These are phyloP conservation scores for Boletus pseudo-olivaceus DNA, from an alignment of 768 basidiomycete species.

Conservation along the genomic window DNA sequence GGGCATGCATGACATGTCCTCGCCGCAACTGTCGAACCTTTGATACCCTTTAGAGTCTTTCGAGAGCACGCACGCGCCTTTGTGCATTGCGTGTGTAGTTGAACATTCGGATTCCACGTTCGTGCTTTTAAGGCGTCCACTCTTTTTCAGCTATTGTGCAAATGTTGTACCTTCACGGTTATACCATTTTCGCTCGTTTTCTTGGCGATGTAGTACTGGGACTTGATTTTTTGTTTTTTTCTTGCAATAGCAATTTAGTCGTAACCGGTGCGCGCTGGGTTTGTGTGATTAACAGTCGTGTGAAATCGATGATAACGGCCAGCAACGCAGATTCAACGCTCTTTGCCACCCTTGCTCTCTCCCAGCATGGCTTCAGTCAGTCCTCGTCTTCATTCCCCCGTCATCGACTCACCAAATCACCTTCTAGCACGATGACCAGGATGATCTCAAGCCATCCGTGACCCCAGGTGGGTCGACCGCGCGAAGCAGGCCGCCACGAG, in stretches of 20 bases:
- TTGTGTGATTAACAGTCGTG: conserved; percentile 43
- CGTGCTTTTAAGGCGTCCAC: conserved; percentile 25
- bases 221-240: conserved; percentile 16
- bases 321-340: conserved; percentile 17
- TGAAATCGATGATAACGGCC: conserved; percentile 52
- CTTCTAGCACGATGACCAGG: conserved; percentile 56
- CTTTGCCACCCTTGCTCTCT: conserved; percentile 11
- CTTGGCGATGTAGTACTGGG: conserved; percentile 27
- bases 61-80: not conserved
- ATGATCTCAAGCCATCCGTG: conserved; percentile 61
- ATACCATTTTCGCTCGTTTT: conserved; percentile 31
- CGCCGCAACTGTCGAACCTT: conserved; percentile 13
- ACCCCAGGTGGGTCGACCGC: conserved; percentile 56
- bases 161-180: conserved; percentile 21
- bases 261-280: conserved; percentile 5
- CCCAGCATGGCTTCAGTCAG: conserved; percentile 53
- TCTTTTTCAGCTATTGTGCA: conserved; percentile 18
- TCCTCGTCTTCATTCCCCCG: conserved; percentile 7
- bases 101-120: conserved; percentile 11
- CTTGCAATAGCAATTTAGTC: conserved; percentile 31
- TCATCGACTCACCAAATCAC: conserved; percentile 1
- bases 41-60: conserved; percentile 18
- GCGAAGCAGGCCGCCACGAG: conserved; percentile 1
- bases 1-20: conserved; percentile 37
- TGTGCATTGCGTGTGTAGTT: not conserved